Evolutionary conservation across 208 protist species (phyloP), one percentile per base, ranked within the genome.

Genomic region (Acanthamoeba lugdunensis): DNA sequence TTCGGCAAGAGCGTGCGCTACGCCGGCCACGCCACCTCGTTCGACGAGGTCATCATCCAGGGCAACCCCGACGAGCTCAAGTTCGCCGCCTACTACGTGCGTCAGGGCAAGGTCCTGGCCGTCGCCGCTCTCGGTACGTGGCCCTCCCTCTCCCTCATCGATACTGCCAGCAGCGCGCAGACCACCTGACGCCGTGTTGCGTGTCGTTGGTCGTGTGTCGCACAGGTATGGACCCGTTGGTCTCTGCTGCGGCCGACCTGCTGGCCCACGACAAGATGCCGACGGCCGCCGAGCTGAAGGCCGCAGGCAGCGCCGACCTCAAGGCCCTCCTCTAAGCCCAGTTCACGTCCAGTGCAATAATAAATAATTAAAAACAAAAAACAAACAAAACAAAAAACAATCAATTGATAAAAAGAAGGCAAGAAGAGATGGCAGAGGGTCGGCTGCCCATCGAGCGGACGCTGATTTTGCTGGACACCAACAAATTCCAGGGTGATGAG

Each of bases 1-100:
- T 95, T 81, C 75, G 94, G 94, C 56, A 95, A 95, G 61, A 84
- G 48, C 50, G 25, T 95, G 11, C 93, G 94, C 41, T 95, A 95
- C 67, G 56, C 88, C 87, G 94, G 94, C 58, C 90, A 95, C 84
- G 94, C 87, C 14, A 37, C 63, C 54, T 67, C 50, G 18, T 95
- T 90, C 45, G 94, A 95, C 87, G 87, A 95, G 25, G 89, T 94
- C 48, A 61, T 95, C 67, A 48, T 94, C 9, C 61, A 93, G 6
- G 94, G 90, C 28, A 61, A 84, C 48, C 33, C 45, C 33, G 28
- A 18, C 25, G 94, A 41, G 28, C 82, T 91, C 71, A 94, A 89
- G 52, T 95, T 94, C 52, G 92, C 73, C 50, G 94, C 90, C 30
- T 95, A 94, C 82, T 95, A 95, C 84, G 73, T 69, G n/a, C 95